Conservation (phyloP, 768 basidiomycete species). For the Pulveroboletus sp. region DNA sequence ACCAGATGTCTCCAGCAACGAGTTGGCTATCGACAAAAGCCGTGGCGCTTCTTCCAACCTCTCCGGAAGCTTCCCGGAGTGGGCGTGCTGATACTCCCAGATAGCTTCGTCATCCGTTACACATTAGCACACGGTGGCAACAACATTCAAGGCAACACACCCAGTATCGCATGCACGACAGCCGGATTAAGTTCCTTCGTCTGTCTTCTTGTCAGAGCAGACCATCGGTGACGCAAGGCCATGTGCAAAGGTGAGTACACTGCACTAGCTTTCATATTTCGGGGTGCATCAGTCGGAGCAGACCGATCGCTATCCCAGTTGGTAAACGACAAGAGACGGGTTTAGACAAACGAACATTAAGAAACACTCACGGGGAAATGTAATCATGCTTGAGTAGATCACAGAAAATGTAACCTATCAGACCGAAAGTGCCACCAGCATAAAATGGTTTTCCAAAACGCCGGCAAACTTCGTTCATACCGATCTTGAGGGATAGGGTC, state of each 20-base stretch:
- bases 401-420: conserved; percentile 91
- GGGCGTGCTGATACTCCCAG: conserved; percentile 73
- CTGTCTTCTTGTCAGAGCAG: conserved; percentile 61
- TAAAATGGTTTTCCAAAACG: conserved; percentile 76
- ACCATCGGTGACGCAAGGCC: conserved; percentile 69
- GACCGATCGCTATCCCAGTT: conserved; percentile 52
- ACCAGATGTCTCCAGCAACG: conserved; percentile 53
- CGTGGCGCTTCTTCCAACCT: conserved; percentile 44
- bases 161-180: conserved; percentile 64
- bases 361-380: conserved; percentile 65
- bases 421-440: conserved; percentile 86
- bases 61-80: conserved; percentile 54
- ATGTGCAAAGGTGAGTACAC: conserved; percentile 59
- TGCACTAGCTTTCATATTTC: conserved; percentile 54
- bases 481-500: conserved; percentile 45
- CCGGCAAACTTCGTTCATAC: conserved; percentile 77
- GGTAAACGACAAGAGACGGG: conserved; percentile 3
- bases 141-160: conserved; percentile 36
- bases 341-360: conserved; percentile 4
- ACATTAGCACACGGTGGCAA: conserved; percentile 11
- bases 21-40: conserved; percentile 60
- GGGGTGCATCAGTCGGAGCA: conserved; percentile 52
- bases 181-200: conserved; percentile 83
- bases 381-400: conserved; percentile 87
- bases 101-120: conserved; percentile 46